phyloP scores from a whole-genome alignment of 441 rosid genomes.

The Theobroma grandiflorum region DNA sequence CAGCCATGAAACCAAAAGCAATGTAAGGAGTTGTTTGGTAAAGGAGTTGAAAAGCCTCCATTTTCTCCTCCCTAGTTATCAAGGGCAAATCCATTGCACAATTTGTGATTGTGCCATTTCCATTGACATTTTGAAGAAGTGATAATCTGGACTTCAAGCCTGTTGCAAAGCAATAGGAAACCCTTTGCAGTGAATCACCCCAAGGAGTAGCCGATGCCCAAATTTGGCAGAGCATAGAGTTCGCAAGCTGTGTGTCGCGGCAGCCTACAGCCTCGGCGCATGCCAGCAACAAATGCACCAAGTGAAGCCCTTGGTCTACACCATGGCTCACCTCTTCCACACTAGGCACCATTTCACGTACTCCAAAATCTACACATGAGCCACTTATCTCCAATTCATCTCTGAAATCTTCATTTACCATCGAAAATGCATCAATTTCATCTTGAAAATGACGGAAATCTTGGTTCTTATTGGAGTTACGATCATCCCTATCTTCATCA shows the following conservation, averaged over 20 bases:
- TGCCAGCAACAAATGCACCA: slow-evolving; percentile 67
- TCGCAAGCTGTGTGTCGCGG: slow-evolving; percentile 58
- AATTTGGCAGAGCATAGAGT: slow-evolving; percentile 59
- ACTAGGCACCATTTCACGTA: slow-evolving; percentile 30
- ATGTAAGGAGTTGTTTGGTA: slow-evolving; percentile 66
- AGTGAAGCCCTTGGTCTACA: slow-evolving; percentile 69
- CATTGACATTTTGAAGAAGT: slow-evolving; percentile 52
- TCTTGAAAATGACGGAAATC: slow-evolving; percentile 27
- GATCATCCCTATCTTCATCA: slow-evolving; percentile 9
- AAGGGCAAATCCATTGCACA: slow-evolving; percentile 35
- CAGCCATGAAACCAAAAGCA: slow-evolving; percentile 74
- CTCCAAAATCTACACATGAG: slow-evolving; percentile 28
- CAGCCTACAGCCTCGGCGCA: slow-evolving; percentile 81
- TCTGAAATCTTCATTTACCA: slow-evolving; percentile 27
- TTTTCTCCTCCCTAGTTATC: slow-evolving; percentile 50
- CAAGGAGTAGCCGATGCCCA: slow-evolving; percentile 50
- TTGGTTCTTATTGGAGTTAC: slow-evolving; percentile 3
- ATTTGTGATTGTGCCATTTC: slow-evolving; percentile 45
- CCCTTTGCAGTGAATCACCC: slow-evolving; percentile 71
- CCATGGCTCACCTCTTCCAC: slow-evolving; percentile 46
- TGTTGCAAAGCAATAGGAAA: slow-evolving; percentile 59
- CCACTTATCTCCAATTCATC: slow-evolving; percentile 36
- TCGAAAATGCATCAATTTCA: slow-evolving; percentile 30
- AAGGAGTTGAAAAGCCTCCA: slow-evolving; percentile 69
- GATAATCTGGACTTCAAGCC: slow-evolving; percentile 64